Evolutionary conservation across 2,329 filamentous ascomycete genomes (phyloP), one percentile per base, ranked within the genome.

Genomic region (Aureobasidium sp.): DNA sequence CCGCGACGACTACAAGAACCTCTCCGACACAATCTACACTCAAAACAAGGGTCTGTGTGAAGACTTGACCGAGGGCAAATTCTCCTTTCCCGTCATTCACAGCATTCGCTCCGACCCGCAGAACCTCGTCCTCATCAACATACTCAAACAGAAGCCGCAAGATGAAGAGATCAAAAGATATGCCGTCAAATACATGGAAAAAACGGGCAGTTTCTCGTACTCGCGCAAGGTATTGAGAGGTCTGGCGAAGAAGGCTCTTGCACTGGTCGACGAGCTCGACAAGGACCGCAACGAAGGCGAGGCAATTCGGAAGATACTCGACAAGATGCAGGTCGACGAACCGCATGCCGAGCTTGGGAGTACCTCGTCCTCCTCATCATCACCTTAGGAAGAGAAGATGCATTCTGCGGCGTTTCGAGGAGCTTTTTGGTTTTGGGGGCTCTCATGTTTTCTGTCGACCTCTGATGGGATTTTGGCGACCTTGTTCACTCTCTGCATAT

Each of bases 21-120:
- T 99, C 45, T 74, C 73, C 57, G 71, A 76, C 42, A 70, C 73
- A 2, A 72, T 69, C 69, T 96, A 96, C 78, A 86, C 85, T 38
- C 79, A 87, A 65, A 93, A 95, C 74, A 97, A 97, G 77, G 94
- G 93, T 53, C 83, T 96, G 67, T 95, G 90, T 74, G 93, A 97
- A 77, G 94, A 97, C 74, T 77, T 97, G 67, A 96, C 91, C 0
- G 94, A 97, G 77, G 93, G 93, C 64, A 97, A 97, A 79, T 96
- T 96, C 77, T 93, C 88, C 27, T 96, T 96, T 72, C 91, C 92
- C 42, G 86, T 97, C 68, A 96, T 97, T 68, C 93, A 97, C 76
- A 88, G 88, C 72, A 95, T 97, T 67, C 88, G 89, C 64, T 76
- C 87, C 62, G 83, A 91, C 70, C 89, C 84, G 19, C 75, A 77